Conservation (phyloP, 1,284 basidiomycete genomes). For the Apiotrichum mycotoxinovorans region DNA sequence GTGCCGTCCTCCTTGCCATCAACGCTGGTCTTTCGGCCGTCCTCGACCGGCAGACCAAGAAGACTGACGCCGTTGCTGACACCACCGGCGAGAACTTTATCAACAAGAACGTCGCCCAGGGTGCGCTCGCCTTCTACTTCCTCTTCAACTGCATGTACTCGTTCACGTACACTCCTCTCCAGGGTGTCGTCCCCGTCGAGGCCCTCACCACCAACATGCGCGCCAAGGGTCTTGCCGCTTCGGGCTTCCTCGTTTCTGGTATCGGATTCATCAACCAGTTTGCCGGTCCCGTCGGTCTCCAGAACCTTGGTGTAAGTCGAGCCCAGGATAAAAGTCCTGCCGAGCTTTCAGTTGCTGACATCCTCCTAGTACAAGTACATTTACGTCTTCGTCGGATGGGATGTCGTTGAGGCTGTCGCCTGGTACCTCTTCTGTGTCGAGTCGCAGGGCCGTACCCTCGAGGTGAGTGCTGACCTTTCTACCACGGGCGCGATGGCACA, state of each 20-base stretch:
- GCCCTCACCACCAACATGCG: conserved; percentile 89
- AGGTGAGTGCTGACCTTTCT: conserved; percentile 24
- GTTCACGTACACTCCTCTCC: conserved; percentile 42
- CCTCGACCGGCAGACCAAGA: conserved; percentile 23
- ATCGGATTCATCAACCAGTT: conserved; percentile 55
- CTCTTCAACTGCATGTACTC: conserved; percentile 31
- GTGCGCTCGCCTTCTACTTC: conserved; percentile 45
- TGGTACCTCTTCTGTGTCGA: conserved; percentile 50
- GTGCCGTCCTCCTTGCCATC: conserved; percentile 34
- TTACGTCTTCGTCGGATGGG: conserved; percentile 40
- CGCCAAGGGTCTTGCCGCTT: conserved; percentile 60
- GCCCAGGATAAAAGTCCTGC: background rate
- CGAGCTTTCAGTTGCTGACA: background rate
- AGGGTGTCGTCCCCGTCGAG: conserved; percentile 78
- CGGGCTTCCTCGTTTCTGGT: conserved; percentile 53
- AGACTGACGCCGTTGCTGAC: background rate
- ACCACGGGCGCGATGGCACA: too few species aligned
- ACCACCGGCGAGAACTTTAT: background rate
- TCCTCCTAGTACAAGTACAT: conserved; percentile 25
- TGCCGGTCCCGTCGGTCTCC: conserved; percentile 51
- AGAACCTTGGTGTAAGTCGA: conserved; percentile 46
- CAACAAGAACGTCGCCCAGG: conserved; percentile 2
- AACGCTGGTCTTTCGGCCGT: conserved; percentile 35
- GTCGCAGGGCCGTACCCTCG: conserved; percentile 37
- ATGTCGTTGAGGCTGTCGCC: conserved; percentile 35